These are phyloP conservation scores for Aspergillus versicolor DNA, from an alignment of 2,329 filamentous ascomycete species.

Conservation along the genomic window DNA sequence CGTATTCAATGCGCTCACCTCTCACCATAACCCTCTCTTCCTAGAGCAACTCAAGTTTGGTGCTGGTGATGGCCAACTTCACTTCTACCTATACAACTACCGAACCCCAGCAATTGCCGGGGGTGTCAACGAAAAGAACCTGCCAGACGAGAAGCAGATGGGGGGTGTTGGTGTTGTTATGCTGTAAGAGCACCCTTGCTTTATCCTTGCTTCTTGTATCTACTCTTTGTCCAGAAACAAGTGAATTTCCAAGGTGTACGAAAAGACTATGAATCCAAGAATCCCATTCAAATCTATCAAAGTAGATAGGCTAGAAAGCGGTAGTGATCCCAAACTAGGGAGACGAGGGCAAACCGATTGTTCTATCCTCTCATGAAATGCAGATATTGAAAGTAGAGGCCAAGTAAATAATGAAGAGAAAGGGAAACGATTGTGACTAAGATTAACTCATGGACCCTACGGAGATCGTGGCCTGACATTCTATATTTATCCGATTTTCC, in stretches of 20 bases:
- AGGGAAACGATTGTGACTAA: too few species aligned
- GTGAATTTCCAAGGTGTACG: not conserved
- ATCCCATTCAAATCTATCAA: not conserved
- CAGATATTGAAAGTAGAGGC: too few species aligned
- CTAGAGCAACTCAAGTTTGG: conserved; percentile 93
- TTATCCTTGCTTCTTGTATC: conserved; percentile 3
- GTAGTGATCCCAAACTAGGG: not conserved
- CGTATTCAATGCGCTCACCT: conserved; percentile 91
- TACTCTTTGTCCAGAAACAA: conserved; percentile 35
- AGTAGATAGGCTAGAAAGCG: not conserved
- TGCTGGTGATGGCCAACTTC: conserved; percentile 86
- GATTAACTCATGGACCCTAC: too few species aligned
- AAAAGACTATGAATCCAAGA: not conserved
- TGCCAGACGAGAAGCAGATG: conserved; percentile 71
- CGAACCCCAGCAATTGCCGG: conserved; percentile 80
- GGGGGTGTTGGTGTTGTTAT: conserved; percentile 91
- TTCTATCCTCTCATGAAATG: not conserved
- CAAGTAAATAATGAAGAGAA: too few species aligned
- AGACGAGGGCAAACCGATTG: not conserved
- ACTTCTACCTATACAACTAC: conserved; percentile 99
- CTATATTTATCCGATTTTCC: not conserved
- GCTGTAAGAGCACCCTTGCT: conserved; percentile 51
- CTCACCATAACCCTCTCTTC: conserved; percentile 93
- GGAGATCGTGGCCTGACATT: too few species aligned
- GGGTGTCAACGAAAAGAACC: conserved; percentile 77